Base-by-base conservation (phyloP, 352 stramenopile genomes). In the Halophytophthora batemanensis region DNA sequence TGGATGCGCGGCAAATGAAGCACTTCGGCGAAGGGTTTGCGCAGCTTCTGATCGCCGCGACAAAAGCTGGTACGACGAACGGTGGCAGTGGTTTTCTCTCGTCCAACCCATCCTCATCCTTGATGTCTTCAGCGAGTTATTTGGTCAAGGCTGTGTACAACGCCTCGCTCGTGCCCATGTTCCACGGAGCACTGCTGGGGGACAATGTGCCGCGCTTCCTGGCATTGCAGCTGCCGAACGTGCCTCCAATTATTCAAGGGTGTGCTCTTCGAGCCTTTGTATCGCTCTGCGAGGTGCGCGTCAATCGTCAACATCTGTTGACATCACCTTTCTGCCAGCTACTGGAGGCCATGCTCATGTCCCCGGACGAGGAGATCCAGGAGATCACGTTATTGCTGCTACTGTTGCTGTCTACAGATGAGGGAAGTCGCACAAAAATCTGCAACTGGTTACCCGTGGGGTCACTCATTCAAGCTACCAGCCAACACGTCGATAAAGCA, bases 121-220 rank as follows among this genome's bases (percentile, higher is more conserved):
- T 55, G 2, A 59, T 50, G 15, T 67, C 53, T 6, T 67, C 59
- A 3, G 58, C 53, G 5, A 56, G 59, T 0, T 76, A 82, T 48
- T 59, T 92, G 39, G 61, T 92, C 48, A 87, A 92, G 41, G 74
- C 81, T 7, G 65, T 74, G 15, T 92, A 88, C 64, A 92, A 92
- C 34, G 60, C 79, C 17, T 74, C 81, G 14, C 56, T 86, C 15
- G 50, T 74, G 12, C 60, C 74, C 2, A 62, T 61, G 21, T 90
- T 88, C 51, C 81, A 92, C 40, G 55, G 47, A 4, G 62, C 67
- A 33, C 59, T 92, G 18, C 56, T 92, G 13, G 59, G 68, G 23
- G 78, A 92, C 18, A 88, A 82, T 51, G 73, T 86, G 19, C 74
- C 77, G 31, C 74, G 74, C 1, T 87, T 86, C 25, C 35, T 92